These are phyloP conservation scores for Scenedesmus sp. DNA, from an alignment of 163 green algal species.

Conservation along the genomic window DNA sequence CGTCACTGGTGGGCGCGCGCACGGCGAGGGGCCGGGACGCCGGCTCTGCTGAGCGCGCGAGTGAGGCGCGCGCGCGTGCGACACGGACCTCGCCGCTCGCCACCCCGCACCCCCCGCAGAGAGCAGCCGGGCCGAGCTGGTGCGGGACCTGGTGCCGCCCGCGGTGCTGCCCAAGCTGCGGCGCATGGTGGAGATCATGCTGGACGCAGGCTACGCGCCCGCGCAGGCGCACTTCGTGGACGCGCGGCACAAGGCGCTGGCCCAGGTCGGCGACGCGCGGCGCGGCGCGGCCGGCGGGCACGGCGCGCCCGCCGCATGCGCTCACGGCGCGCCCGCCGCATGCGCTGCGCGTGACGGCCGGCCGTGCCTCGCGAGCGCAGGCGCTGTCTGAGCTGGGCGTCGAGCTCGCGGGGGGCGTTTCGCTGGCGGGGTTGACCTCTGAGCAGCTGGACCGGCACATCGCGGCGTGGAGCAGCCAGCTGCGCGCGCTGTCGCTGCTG, in stretches of 20 bases:
- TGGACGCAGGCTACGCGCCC: conserved; percentile 4
- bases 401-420: conserved; percentile 4
- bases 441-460: conserved; percentile 31
- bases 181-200: conserved; percentile 34
- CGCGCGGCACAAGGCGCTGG: background rate
- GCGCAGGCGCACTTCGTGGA: conserved; percentile 1
- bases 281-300: background rate
- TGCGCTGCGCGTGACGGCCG: background rate
- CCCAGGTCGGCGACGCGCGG: no score
- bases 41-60: no score
- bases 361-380: background rate
- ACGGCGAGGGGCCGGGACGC: background rate
- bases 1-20: background rate
- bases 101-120: background rate
- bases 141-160: background rate
- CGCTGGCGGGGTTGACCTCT: background rate
- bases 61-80: no score
- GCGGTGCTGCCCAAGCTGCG: conserved; percentile 32
- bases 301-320: background rate
- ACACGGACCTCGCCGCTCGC: no score
- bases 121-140: background rate
- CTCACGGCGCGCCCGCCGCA: background rate
- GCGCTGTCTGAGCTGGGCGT: conserved; percentile 16
- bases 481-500: conserved; percentile 22
- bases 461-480: background rate